Evolutionary conservation across 805 yeast genomes (phyloP).

Genomic region (Pichia rugopelliculosa): DNA sequence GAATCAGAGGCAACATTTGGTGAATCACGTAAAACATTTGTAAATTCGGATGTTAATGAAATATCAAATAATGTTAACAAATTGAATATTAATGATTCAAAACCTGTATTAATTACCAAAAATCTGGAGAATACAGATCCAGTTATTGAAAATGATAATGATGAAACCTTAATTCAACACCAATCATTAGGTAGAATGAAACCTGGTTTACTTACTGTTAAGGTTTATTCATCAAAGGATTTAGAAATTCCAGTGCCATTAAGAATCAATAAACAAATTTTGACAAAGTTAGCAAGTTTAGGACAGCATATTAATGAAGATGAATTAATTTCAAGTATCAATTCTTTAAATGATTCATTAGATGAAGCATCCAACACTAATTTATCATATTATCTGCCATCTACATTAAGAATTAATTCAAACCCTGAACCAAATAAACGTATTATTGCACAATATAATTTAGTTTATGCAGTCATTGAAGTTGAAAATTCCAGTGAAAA

Average conservation of each 20-base stretch:
- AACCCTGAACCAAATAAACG: slow-evolving; percentile 48
- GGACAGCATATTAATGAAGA: slow-evolving; percentile 35
- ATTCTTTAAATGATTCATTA: slow-evolving; percentile 22
- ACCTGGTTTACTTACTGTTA: slow-evolving; percentile 74
- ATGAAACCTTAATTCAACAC: neutral
- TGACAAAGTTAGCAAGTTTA: slow-evolving; percentile 59
- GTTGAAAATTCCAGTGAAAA: slow-evolving; percentile 91
- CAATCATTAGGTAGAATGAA: slow-evolving; percentile 15
- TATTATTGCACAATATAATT: slow-evolving; percentile 35
- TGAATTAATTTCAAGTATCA: slow-evolving; percentile 28
- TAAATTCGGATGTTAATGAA: slow-evolving; percentile 1
- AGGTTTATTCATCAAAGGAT: slow-evolving; percentile 62
- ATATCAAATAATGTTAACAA: slow-evolving; percentile 2
- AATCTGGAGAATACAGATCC: slow-evolving; percentile 28
- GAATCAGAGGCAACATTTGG: slow-evolving; percentile 7
- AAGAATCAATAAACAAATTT: slow-evolving; percentile 53
- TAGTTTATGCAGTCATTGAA: slow-evolving; percentile 82
- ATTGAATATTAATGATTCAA: slow-evolving; percentile 2
- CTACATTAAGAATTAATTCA: slow-evolving; percentile 29
- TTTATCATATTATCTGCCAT: slow-evolving; percentile 36
- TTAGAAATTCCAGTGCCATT: slow-evolving; percentile 65
- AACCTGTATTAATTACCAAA: slow-evolving; percentile 20
- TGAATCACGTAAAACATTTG: slow-evolving; percentile 5
- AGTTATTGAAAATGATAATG: slow-evolving; percentile 21
- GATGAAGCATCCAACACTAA: slow-evolving; percentile 23